Evolutionary conservation across 2,329 filamentous ascomycete species (phyloP), one percentile per base, ranked within the genome.

Genomic region (Cytospora schulzeri): DNA sequence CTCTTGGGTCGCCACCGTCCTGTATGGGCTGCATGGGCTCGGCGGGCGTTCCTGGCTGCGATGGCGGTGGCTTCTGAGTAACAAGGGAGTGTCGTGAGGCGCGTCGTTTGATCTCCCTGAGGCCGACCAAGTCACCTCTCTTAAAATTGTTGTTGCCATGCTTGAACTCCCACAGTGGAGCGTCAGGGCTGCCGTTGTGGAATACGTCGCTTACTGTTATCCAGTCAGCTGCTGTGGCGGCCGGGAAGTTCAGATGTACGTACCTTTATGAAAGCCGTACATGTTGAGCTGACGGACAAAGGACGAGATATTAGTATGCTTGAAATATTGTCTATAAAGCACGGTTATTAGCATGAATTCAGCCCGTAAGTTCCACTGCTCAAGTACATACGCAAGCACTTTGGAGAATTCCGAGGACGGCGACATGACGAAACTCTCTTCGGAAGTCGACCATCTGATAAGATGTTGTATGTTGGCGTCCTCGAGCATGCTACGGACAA

Each of bases 221-320:
- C 14, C 51, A 62, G 66, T 76, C 58, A 74, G 70, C 70, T 60
- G 69, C 67, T 50, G 60, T 64, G 62, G 26, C 29, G 24, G 31
- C 15, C 52, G 8, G 55, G 66, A 59, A 53, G 48, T 38, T 50
- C 7, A 33, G 26, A 19, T 51, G 60, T 26, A 72, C 75, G 55
- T 71, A 96, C 93, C 93, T 91, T 99, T 99, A 76, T 99, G 95
- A 77, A 99, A 99, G 8, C 95, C 95, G 72, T 99, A 99, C 95
- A 99, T 99, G 75, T 99, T 99, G 58, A 99, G 80, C 79, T 99
- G 95, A 57, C 95, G 88, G 57, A 99, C 95, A 76, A 99, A 99
- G 1, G 95, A 98, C 14, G 95, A 98, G 67, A 98, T 97, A 74
- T 99, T 99, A 70, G 94, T 99, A 76, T 99, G 95, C 74, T 99